Evolutionary conservation across 1,284 basidiomycete species (phyloP), one percentile per base, ranked within the genome.

Genomic region (Pseudomicrostroma phylloplanum): DNA sequence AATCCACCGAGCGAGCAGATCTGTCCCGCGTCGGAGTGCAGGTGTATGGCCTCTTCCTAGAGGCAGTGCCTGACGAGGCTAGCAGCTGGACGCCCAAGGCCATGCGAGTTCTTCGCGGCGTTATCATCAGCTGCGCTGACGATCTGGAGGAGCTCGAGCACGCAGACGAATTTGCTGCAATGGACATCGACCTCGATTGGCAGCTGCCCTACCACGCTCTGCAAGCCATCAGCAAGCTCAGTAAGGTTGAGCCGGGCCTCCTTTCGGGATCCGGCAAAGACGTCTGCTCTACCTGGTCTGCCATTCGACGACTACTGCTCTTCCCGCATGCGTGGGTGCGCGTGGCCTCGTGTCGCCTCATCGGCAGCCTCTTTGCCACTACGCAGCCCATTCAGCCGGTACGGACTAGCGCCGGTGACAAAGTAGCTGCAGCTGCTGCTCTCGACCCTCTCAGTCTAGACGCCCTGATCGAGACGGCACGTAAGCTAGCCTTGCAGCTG

Each of bases 281-380:
- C 19, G 40, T 19, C 6, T 19, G 23, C n/a, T 23, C 19, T 8
- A 49, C 41, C 9, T 65, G 63, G 63, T 19, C 40, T 7, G 78
- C 82, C 0, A 82, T 96, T 49, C 82, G 86, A 19, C 74, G 83
- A 0, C 86, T 90, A 72, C 84, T 97, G 1, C 83, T 90, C 9
- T 96, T 89, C 81, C 92, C 93, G 12, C 94, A 99, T 80, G 86
- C 90, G 3, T 97, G 93, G 94, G 91, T 96, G 1, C 88, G 93
- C 40, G 86, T 86, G 13, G 89, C 89, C 0, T 84, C 92, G 0
- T 88, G 88, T 67, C 85, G 91, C 54, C 82, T 92, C 7, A 79
- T 96, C 1, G 90, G 91, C 6, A 76, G 84, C 6, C 80, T 93
- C 7, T 91, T 90, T 75, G 82, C 84, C 2, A n/a, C 46, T 6